Evolutionary conservation across 768 basidiomycete species (phyloP).

Genomic region (Mycena kentingensis): DNA sequence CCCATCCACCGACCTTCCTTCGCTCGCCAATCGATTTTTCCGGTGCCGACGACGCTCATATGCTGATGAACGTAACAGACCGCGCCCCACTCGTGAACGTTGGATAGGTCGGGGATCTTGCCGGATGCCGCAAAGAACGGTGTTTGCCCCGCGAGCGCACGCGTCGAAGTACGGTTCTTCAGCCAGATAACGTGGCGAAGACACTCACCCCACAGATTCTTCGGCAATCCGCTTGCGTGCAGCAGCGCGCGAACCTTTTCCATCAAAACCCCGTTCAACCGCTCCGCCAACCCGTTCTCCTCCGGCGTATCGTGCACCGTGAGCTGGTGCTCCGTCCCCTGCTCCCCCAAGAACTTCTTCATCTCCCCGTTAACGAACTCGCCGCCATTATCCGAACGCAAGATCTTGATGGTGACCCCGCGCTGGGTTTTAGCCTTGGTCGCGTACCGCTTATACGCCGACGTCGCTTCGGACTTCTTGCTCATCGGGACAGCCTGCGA

Average conservation of each 20-base stretch:
- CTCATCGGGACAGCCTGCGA: constrained; percentile 32
- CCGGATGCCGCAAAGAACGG: constrained; percentile 7
- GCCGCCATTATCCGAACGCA: constrained; percentile 46
- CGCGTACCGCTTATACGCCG: constrained; percentile 35
- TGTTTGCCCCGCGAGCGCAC: constrained; percentile 10
- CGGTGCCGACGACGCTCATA: background rate
- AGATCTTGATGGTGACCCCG: constrained; percentile 28
- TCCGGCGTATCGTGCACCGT: constrained; percentile 45
- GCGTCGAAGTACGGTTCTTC: constrained; percentile 32
- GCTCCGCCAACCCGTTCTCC: constrained; percentile 48
- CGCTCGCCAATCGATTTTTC: constrained; percentile 20
- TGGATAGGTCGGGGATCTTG: constrained; percentile 22
- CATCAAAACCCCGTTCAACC: constrained; percentile 38
- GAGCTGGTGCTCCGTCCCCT: constrained; percentile 41
- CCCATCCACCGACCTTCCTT: constrained; percentile 29
- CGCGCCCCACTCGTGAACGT: constrained; percentile 24
- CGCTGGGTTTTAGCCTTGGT: constrained; percentile 35
- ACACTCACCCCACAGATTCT: constrained; percentile 42
- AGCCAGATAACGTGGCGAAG: constrained; percentile 37
- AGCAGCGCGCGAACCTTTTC: constrained; percentile 38
- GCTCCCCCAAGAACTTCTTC: constrained; percentile 27
- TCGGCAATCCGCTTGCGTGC: constrained; percentile 36
- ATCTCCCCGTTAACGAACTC: constrained; percentile 44
- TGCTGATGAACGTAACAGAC: constrained; percentile 3
- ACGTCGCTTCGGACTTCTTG: constrained; percentile 34